Conservation (phyloP, 1,284 basidiomycete genomes). For the Puccinia hordei region DNA sequence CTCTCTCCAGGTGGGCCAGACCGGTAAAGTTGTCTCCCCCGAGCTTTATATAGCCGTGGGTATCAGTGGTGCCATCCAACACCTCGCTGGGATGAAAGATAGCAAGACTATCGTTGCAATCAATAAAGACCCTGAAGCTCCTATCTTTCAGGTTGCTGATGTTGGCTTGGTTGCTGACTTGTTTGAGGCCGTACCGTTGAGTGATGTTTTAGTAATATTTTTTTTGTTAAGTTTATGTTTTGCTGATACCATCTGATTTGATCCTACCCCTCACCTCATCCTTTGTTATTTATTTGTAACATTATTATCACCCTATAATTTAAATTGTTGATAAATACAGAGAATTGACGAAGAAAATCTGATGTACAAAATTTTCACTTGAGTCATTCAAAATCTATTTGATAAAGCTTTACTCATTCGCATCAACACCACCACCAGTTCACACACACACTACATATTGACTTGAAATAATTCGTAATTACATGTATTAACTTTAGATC, state of each 20-base stretch:
- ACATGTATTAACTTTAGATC: too few relatives aligned
- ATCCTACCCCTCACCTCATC: too few relatives aligned
- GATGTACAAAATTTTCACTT: too few relatives aligned
- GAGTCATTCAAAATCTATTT: too few relatives aligned
- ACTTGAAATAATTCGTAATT: too few relatives aligned
- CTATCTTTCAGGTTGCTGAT: slow-evolving; percentile 99
- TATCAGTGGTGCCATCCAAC: slow-evolving; percentile 97
- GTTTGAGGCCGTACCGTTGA: slow-evolving; percentile 59
- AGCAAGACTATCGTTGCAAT: slow-evolving; percentile 97
- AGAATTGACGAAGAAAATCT: slow-evolving; percentile 5
- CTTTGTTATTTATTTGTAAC: too few relatives aligned
- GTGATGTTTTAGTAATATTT: slow-evolving; percentile 5
- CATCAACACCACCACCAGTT: too few relatives aligned
- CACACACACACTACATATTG: too few relatives aligned
- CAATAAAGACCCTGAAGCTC: slow-evolving; percentile 98
- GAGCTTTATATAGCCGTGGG: slow-evolving; percentile 95
- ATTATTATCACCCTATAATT: background rate
- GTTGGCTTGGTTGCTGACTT: slow-evolving; percentile 77
- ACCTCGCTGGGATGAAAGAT: slow-evolving; percentile 99
- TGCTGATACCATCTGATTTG: too few relatives aligned
- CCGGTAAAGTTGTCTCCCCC: slow-evolving; percentile 81
- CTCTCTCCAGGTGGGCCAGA: slow-evolving; percentile 97
- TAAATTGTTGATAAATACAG: background rate
- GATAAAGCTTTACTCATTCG: too few relatives aligned
- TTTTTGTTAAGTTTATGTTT: too few relatives aligned